Evolutionary conservation across 495 filamentous ascomycete genomes (phyloP).

Genomic region (Penicillium simplicissimum): DNA sequence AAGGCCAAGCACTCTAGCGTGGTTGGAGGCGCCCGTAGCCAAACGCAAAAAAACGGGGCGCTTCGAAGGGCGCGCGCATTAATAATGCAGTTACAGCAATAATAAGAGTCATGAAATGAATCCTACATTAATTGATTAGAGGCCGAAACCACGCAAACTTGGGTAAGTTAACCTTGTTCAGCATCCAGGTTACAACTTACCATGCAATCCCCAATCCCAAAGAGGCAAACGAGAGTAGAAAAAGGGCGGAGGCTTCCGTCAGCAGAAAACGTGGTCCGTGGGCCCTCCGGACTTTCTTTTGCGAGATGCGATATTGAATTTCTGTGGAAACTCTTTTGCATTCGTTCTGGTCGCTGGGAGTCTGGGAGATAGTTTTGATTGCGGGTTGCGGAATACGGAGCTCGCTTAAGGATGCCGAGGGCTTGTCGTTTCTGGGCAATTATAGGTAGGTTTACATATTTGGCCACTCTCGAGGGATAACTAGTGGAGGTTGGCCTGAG

Average conservation of each 20-base stretch:
- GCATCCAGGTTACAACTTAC: not conserved
- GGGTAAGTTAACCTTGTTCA: not conserved
- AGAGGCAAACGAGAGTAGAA: conserved; percentile 2
- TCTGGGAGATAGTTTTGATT: conserved; percentile 2
- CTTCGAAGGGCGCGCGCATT: not conserved
- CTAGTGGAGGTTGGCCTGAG: not conserved
- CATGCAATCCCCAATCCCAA: not conserved
- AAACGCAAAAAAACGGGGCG: conserved; percentile 25
- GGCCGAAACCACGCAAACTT: conserved; percentile 1
- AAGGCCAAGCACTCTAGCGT: conserved; percentile 36
- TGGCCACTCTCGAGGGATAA: not conserved
- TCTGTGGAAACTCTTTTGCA: not conserved
- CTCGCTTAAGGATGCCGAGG: conserved; percentile 24
- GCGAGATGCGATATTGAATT: not conserved
- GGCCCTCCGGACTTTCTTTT: conserved; percentile 5
- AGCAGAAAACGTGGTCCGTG: conserved; percentile 28
- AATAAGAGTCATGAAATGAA: too few species aligned
- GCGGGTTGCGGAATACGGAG: conserved; percentile 21
- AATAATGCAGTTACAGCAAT: too few species aligned
- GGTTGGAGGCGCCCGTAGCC: conserved; percentile 21
- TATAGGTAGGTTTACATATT: not conserved
- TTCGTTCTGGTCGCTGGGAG: not conserved
- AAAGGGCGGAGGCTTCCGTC: conserved; percentile 19
- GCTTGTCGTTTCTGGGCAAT: conserved; percentile 4
- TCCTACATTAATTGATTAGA: conserved; percentile 7